These are phyloP conservation scores for Lachancea kluyveri DNA, from an alignment of 805 yeast species.

Conservation along the genomic window DNA sequence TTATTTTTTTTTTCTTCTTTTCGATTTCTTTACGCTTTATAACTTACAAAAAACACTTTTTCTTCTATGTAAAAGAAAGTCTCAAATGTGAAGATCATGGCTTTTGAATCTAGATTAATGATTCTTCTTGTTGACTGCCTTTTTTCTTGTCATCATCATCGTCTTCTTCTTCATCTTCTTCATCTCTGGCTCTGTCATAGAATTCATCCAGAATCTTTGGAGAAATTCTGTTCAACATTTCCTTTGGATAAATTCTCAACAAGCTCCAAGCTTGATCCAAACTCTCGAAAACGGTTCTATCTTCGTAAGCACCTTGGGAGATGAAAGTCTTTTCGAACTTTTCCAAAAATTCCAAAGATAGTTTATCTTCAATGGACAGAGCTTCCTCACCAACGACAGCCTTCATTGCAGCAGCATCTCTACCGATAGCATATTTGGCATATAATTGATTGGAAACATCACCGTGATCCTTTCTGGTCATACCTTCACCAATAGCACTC, in stretches of 20 bases:
- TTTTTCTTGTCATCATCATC: slow-evolving; percentile 30
- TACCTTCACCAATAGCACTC: slow-evolving; percentile 99
- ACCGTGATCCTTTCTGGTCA: slow-evolving; percentile 99
- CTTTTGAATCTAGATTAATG: slow-evolving; percentile 18
- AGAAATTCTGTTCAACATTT: slow-evolving; percentile 95
- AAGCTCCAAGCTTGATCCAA: slow-evolving; percentile 98
- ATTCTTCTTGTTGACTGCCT: slow-evolving; percentile 14
- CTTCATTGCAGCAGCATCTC: slow-evolving; percentile 99
- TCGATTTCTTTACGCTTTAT: neutral
- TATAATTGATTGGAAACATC: slow-evolving; percentile 98
- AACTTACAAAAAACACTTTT: neutral
- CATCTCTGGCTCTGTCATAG: slow-evolving; percentile 82
- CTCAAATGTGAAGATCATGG: neutral
- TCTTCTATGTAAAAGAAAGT: neutral
- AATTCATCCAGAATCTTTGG: slow-evolving; percentile 95
- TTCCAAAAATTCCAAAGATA: slow-evolving; percentile 94
- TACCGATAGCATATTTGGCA: slow-evolving; percentile 99
- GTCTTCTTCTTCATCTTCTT: slow-evolving; percentile 47
- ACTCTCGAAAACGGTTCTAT: slow-evolving; percentile 90
- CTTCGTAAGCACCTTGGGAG: slow-evolving; percentile 94
- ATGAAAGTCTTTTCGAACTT: slow-evolving; percentile 95
- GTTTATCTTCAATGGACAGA: slow-evolving; percentile 91
- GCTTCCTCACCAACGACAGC: slow-evolving; percentile 99
- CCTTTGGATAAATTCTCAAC: slow-evolving; percentile 98
- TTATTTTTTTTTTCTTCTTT: too few species aligned